Evolutionary conservation across 805 yeast species (phyloP).

Genomic region (Kregervanrija pseudodelftensis): DNA sequence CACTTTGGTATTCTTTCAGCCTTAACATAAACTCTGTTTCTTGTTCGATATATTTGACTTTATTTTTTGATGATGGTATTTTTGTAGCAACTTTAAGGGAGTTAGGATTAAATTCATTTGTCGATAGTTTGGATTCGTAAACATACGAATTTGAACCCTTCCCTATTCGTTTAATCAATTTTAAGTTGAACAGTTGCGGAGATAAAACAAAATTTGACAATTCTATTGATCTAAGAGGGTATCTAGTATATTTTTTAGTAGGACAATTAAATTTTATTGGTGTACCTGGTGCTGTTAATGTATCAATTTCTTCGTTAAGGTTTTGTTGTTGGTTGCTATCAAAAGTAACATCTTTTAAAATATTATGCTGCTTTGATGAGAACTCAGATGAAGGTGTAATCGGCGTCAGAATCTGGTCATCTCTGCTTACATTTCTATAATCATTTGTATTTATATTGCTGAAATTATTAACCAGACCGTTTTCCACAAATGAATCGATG

Average conservation of each 20-base stretch:
- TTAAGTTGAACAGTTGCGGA: conserved; percentile 14
- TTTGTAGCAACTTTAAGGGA: conserved; percentile 20
- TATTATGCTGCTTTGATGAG: no score
- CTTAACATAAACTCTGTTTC: conserved; percentile 20
- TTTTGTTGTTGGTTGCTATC: no score
- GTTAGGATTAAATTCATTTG: conserved; percentile 5
- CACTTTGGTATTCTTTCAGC: conserved; percentile 14
- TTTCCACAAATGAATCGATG: no score
- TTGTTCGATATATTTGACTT: conserved; percentile 18
- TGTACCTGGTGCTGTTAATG: no score
- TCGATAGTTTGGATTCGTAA: conserved; percentile 13
- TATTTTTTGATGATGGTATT: conserved; percentile 22
- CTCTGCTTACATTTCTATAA: no score
- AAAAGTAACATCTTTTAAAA: no score
- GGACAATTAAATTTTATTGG: not conserved
- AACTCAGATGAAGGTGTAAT: no score
- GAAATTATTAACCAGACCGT: no score
- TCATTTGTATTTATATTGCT: no score
- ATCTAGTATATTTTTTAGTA: conserved; percentile 5
- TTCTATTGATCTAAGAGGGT: conserved; percentile 11
- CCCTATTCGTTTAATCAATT: conserved; percentile 16
- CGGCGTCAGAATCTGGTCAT: no score
- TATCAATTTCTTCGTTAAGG: no score
- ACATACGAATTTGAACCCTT: conserved; percentile 27
- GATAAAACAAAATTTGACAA: conserved; percentile 17